Percentiles rank a stretch among this genome's conserved stretches.
Evolutionary conservation across 2,329 filamentous ascomycete species (phyloP).

Genomic region (Pseudogymnoascus sp.): DNA sequence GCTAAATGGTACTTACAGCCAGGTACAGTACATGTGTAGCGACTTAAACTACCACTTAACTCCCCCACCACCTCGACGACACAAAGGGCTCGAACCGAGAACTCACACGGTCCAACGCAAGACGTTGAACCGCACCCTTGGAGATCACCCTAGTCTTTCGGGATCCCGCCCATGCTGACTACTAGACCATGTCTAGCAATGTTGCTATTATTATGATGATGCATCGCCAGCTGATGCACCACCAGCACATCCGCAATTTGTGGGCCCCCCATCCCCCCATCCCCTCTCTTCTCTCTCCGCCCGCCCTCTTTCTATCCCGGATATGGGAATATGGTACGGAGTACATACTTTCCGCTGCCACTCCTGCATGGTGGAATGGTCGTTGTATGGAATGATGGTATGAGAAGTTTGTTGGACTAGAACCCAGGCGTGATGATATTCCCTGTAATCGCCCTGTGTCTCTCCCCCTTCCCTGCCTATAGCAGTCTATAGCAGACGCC

Average conservation of each 20-base stretch:
- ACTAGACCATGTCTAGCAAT: neutral
- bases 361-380: neutral
- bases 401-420: neutral
- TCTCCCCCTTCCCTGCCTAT: neutral
- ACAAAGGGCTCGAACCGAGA: neutral
- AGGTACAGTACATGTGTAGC: neutral
- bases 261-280: neutral
- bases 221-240: slow-evolving; percentile 3
- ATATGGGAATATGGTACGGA: neutral
- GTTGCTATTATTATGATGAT: slow-evolving; percentile 3
- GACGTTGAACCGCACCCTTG: slow-evolving; percentile 4
- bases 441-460: neutral
- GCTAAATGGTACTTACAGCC: neutral
- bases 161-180: neutral
- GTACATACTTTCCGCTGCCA: neutral
- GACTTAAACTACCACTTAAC: neutral
- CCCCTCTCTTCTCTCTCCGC: neutral
- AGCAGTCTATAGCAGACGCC: neutral
- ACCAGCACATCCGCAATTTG: neutral
- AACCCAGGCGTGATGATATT: neutral
- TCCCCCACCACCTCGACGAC: neutral
- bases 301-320: slow-evolving; percentile 1
- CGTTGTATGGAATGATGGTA: neutral
- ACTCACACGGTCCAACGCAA: neutral
- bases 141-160: slow-evolving; percentile 1